These are phyloP conservation scores for Craterostigma plantagineum DNA, from an alignment of 257 asterid genomes.

Conservation along the genomic window DNA sequence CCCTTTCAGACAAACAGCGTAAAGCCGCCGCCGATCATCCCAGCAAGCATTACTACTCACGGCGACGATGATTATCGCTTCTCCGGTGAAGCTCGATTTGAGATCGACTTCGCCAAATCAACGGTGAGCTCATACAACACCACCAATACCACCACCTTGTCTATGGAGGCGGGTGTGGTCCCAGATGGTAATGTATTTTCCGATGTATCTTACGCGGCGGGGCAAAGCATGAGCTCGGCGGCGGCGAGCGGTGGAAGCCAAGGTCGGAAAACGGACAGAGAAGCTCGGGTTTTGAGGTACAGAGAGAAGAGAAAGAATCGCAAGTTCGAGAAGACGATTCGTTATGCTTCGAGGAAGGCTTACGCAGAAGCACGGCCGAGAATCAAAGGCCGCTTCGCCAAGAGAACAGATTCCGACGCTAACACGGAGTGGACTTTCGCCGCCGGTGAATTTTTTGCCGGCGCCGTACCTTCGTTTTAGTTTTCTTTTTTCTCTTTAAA, in stretches of 20 bases:
- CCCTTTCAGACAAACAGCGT: slow-evolving; percentile 48
- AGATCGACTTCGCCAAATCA: slow-evolving; percentile 51
- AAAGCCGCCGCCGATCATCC: slow-evolving; percentile 12
- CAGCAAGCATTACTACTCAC: no score
- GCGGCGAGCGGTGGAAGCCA: background rate
- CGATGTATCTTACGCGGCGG: no score
- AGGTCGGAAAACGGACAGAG: background rate
- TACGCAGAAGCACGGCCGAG: background rate
- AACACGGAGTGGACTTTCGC: no score
- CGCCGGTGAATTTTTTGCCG: no score
- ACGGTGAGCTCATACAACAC: slow-evolving; percentile 31
- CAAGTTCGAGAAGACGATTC: background rate
- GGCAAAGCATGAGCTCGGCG: background rate
- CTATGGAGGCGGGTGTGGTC: background rate
- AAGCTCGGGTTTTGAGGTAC: background rate
- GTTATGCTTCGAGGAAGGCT: background rate
- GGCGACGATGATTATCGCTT: slow-evolving; percentile 19
- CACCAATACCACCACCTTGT: no score
- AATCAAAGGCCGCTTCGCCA: background rate
- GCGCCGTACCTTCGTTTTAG: no score
- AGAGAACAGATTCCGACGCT: no score
- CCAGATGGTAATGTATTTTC: no score
- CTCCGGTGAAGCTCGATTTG: slow-evolving; percentile 31
- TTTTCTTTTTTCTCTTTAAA: no score
- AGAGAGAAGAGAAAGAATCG: slow-evolving; percentile 1